These are phyloP conservation scores for Nicotiana benthamiana DNA, from an alignment of 257 asterid genomes.

Conservation along the genomic window DNA sequence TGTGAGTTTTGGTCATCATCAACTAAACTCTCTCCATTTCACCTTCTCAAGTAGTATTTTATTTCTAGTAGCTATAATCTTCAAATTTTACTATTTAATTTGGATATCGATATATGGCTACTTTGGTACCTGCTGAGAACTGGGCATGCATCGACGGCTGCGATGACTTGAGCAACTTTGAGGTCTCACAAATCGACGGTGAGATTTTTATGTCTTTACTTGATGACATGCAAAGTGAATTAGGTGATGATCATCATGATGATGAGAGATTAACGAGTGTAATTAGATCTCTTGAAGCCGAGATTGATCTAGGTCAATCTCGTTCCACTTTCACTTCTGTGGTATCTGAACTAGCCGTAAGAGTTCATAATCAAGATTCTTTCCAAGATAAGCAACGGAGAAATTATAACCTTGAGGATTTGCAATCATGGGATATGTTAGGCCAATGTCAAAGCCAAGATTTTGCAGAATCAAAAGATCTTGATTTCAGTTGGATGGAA, in stretches of 20 bases:
- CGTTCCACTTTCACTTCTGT: neutral
- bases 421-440: no score
- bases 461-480: neutral
- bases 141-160: conserved; percentile 3
- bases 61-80: neutral
- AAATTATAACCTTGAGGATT: neutral
- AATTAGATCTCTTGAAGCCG: neutral
- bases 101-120: neutral
- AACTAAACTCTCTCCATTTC: neutral
- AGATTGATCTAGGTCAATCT: neutral
- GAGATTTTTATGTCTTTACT: neutral
- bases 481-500: conserved; percentile 2
- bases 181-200: neutral
- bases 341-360: neutral
- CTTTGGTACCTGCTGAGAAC: conserved; percentile 4
- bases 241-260: neutral
- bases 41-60: neutral
- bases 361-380: neutral
- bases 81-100: neutral
- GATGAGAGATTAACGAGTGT: conserved; percentile 8
- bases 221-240: conserved; percentile 4
- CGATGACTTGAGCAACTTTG: neutral
- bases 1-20: neutral
- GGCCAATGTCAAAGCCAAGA: neutral
- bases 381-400: neutral